Base-by-base conservation (phyloP, 169 alveolate genomes). In the Perkinsus olseni region DNA sequence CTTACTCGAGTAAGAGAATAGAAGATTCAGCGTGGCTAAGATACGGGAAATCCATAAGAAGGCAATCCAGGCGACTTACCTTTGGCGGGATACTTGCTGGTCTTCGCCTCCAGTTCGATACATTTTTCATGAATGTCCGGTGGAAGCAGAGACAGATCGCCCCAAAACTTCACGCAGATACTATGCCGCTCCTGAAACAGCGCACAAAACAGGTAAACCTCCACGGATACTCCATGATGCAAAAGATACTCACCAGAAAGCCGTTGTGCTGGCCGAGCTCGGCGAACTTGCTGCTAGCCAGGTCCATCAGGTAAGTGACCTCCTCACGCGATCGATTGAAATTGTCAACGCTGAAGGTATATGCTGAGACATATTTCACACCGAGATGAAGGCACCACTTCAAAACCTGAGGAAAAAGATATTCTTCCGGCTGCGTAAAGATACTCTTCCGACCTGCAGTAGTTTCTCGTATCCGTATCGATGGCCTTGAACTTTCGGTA, bases 301-400 rank as follows among this genome's bases (percentile, higher is more conserved):
- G 74, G 24, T 91, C 74, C 94, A 93, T 93, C 39, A 93, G 93
- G 24, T 93, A 93, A 3, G 92, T 39, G 34, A 93, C 93, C 74
- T 93, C 94, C 74, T 93, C 94, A 0, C 39, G 39, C 0, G 90
- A 36, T n/a, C 94, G 50, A 17, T 93, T 93, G 74, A 93, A 93
- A 82, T 93, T 93, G 93, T 93, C 94, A 38, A 91, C 92, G n/a
- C 94, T 91, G 74, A 93, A 93, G 28, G 94, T 93, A 38, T 45
- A 93, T 0, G 92, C 94, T 6, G 93, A 91, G 24, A 93, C 39
- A 0, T 91, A 50, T 39, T 91, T 39, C 28, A 93, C 62, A 40
- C 93, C 94, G n/a, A 93, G 36, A 48, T 93, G 94, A 21, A 93
- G 39, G 34, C 94, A 93, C 93, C 94, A 93, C 38, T 93, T 90